Base-by-base conservation (phyloP, 805 yeast genomes). In the Schwanniomyces vanrijiae region DNA sequence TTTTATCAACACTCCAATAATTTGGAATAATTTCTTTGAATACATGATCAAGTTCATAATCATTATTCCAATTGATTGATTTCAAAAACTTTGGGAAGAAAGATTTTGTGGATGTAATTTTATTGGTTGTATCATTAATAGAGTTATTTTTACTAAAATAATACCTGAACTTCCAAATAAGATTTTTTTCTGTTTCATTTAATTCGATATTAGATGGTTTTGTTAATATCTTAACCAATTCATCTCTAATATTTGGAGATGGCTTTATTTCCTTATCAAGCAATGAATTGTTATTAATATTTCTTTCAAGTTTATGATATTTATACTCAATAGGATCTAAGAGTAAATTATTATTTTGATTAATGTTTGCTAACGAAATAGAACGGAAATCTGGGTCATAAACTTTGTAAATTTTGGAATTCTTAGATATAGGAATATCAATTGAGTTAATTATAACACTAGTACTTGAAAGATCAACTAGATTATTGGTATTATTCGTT, bases 161-260 rank as follows among this genome's bases (percentile, higher is more conserved):
- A 66, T 88, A 94, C 45, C 98, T 70, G 65, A 86, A 92, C 64
- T 87, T 88, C 97, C 98, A 92, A 8, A 92, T 77, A 58, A 90
- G 66, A 53, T 90, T 89, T 69, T 87, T 89, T 55, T 92, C 97
- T 59, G 85, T 83, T 43, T 87, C 91, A 5, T 85, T 78, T 40
- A 94, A 71, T 54, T 83, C 87, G 44, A 88, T 88, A 38, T 89
- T 92, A 3, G 96, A 90, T 2, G 97, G 91, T 58, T 84, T 88
- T 20, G 74, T 73, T 44, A 92, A 71, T 4, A 91, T 88, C 39
- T 71, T 75, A 47, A 80, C 75, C 45, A 92, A 75, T 53, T 88
- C 87, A 51, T 85, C 90, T 55, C 97, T 75, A 29, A 85, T 75
- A 56, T 83, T 86, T 3, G 96, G 86, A 16, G 92, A 86, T 1